Percentiles rank a stretch among this genome's conserved stretches.
Evolutionary conservation across 768 basidiomycete genomes (phyloP).

Genomic region (Rhizopogon vinicolor): DNA sequence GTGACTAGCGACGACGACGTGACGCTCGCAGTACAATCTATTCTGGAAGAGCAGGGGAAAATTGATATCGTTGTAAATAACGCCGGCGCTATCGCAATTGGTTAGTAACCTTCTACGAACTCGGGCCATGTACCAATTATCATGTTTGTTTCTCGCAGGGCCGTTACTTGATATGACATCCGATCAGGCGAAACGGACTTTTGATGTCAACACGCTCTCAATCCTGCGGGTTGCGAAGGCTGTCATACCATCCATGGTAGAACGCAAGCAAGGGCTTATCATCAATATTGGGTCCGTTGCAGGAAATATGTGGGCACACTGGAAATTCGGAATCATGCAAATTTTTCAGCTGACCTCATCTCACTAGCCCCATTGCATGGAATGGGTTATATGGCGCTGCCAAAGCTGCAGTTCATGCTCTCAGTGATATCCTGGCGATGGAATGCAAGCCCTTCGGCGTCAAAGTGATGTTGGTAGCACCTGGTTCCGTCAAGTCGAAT

Average conservation of each 20-base stretch:
- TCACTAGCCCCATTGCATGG: constrained; percentile 63
- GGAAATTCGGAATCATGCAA: neutral
- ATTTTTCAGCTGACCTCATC: constrained; percentile 1
- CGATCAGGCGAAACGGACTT: constrained; percentile 46
- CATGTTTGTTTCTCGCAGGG: constrained; percentile 21
- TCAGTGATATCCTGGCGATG: constrained; percentile 66
- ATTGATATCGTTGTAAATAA: constrained; percentile 80
- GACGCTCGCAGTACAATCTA: constrained; percentile 39
- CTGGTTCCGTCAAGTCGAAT: constrained; percentile 64
- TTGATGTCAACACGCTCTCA: constrained; percentile 65
- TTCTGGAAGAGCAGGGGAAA: constrained; percentile 51
- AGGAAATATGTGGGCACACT: constrained; percentile 48
- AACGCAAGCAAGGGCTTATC: constrained; percentile 55
- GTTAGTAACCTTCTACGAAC: constrained; percentile 24
- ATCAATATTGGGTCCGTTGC: constrained; percentile 73
- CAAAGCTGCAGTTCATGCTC: constrained; percentile 54
- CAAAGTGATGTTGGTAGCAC: constrained; percentile 63
- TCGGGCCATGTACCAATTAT: neutral
- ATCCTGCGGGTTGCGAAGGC: constrained; percentile 55
- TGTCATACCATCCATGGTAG: constrained; percentile 70
- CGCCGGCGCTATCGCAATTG: constrained; percentile 49
- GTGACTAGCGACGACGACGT: constrained; percentile 60
- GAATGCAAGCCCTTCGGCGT: constrained; percentile 72
- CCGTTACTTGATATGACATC: constrained; percentile 50
- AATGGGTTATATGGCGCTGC: constrained; percentile 51